Evolutionary conservation across 805 yeast species (phyloP).

Genomic region (Hanseniaspora singularis): DNA sequence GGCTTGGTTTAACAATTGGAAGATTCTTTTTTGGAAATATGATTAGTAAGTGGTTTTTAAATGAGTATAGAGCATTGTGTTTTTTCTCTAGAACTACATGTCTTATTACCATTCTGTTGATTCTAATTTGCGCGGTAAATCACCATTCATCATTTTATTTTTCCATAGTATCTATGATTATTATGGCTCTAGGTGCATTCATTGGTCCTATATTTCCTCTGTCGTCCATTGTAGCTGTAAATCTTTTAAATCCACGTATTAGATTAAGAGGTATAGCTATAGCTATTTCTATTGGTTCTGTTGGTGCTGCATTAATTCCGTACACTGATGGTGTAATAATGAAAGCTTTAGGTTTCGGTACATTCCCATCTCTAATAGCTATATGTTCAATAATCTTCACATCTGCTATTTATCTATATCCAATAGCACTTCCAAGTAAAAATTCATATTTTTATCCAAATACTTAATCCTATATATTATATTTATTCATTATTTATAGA

Average conservation of each 20-base stretch:
- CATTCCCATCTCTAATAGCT: background rate
- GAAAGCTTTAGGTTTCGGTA: background rate
- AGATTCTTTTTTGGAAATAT: constrained; percentile 46
- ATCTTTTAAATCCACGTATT: constrained; percentile 45
- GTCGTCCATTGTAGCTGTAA: constrained; percentile 51
- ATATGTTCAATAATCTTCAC: background rate
- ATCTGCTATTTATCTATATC: background rate
- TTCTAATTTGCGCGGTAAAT: constrained; percentile 21
- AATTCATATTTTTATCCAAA: background rate
- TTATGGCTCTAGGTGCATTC: constrained; percentile 43
- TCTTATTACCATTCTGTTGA: no score
- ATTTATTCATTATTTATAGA: no score
- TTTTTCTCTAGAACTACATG: constrained; percentile 29
- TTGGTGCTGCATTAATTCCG: constrained; percentile 14
- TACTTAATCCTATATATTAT: background rate
- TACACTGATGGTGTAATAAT: constrained; percentile 9
- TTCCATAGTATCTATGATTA: constrained; percentile 19
- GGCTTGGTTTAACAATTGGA: constrained; percentile 62
- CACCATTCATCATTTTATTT: constrained; percentile 21
- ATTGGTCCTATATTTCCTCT: constrained; percentile 69
- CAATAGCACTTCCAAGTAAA: background rate
- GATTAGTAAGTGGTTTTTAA: constrained; percentile 36
- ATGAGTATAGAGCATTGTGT: constrained; percentile 33
- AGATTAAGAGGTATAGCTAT: constrained; percentile 63
- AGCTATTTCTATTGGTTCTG: constrained; percentile 55